phyloP scores from a whole-genome alignment of 2,329 filamentous ascomycete species.

The Colletotrichum simmondsii region DNA sequence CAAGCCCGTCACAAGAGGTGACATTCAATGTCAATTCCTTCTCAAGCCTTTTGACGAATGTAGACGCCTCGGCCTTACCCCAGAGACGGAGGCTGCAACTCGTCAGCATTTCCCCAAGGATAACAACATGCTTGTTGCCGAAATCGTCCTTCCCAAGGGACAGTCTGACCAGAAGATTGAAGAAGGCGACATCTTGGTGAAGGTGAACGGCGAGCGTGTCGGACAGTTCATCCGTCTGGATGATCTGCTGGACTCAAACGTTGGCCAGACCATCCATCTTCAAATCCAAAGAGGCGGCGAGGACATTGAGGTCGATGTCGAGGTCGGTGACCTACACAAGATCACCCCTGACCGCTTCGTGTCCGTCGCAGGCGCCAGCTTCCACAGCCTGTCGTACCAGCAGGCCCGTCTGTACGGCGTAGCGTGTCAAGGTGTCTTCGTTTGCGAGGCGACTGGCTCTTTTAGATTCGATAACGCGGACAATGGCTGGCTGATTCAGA shows the following conservation, averaged over 20 bases:
- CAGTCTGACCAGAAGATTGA: slow-evolving; percentile 89
- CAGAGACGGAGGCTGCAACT: slow-evolving; percentile 87
- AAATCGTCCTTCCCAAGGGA: slow-evolving; percentile 92
- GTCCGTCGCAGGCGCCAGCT: slow-evolving; percentile 91
- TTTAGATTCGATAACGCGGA: slow-evolving; percentile 94
- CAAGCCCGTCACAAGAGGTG: slow-evolving; percentile 83
- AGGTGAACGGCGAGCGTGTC: slow-evolving; percentile 92
- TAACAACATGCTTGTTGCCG: slow-evolving; percentile 96
- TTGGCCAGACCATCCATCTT: slow-evolving; percentile 81
- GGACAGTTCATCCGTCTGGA: slow-evolving; percentile 94
- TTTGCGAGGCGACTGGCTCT: slow-evolving; percentile 93
- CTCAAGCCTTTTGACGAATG: slow-evolving; percentile 98
- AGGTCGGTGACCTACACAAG: slow-evolving; percentile 88
- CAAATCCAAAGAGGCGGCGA: slow-evolving; percentile 90
- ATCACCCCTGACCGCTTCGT: slow-evolving; percentile 98
- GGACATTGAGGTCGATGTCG: slow-evolving; percentile 85
- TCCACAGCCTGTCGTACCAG: slow-evolving; percentile 97
- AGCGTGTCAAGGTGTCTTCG: slow-evolving; percentile 89
- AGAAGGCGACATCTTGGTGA: slow-evolving; percentile 92
- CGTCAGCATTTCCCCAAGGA: slow-evolving; percentile 88
- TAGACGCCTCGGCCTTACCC: slow-evolving; percentile 83
- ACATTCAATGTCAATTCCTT: slow-evolving; percentile 98
- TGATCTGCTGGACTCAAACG: slow-evolving; percentile 89
- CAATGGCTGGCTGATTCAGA: slow-evolving; percentile 93
- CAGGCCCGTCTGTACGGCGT: slow-evolving; percentile 97